Conservation (phyloP, 495 filamentous ascomycete species). For the Penicillium odoratum region DNA sequence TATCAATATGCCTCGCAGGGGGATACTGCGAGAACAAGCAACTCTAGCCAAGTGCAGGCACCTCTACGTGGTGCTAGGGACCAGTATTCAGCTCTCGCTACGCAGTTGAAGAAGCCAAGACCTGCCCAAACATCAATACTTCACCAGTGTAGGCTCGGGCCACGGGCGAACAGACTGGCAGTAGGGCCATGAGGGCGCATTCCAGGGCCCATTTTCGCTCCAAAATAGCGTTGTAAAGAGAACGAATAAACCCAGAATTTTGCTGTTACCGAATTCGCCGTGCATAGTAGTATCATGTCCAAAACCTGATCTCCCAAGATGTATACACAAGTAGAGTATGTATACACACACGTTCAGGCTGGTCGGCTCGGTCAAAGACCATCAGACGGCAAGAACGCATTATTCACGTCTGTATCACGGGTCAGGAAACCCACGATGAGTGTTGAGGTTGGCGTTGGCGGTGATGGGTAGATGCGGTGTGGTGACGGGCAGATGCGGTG, state of each 20-base stretch:
- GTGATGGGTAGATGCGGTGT: neutral
- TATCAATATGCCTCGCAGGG: neutral
- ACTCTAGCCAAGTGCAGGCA: neutral
- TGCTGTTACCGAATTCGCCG: slow-evolving; percentile 1
- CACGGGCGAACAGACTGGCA: slow-evolving; percentile 2
- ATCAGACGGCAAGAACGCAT: slow-evolving; percentile 2
- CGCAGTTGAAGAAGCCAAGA: neutral
- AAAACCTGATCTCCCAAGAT: neutral
- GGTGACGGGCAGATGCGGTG: neutral
- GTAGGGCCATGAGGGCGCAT: neutral
- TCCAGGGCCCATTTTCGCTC: neutral
- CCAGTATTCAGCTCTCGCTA: neutral
- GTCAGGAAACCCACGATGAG: slow-evolving; percentile 1
- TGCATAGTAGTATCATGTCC: slow-evolving; percentile 1
- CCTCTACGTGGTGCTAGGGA: neutral
- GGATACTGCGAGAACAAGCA: neutral
- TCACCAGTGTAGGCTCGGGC: neutral
- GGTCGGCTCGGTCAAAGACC: slow-evolving; percentile 3
- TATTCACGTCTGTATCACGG: neutral
- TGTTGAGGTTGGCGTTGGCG: slow-evolving; percentile 1
- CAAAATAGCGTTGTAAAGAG: slow-evolving; percentile 1
- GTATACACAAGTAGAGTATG: neutral
- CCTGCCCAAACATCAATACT: neutral
- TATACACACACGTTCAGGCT: neutral
- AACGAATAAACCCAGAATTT: slow-evolving; percentile 2